Base-by-base conservation (phyloP, 192 early-diverging fungal genomes). In the Cetraspora pellucida region DNA sequence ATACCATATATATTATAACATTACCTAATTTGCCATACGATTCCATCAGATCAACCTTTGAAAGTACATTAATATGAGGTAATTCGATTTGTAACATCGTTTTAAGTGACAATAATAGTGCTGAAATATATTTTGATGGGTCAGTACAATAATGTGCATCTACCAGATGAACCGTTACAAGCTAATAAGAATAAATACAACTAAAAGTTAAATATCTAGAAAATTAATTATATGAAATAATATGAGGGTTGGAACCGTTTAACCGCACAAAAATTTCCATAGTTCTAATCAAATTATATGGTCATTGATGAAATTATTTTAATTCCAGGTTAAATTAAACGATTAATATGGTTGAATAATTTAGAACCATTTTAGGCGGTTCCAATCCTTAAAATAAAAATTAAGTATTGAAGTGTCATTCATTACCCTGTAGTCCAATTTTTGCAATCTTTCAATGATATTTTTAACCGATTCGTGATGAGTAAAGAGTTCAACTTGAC, bases 401-500 rank as follows among this genome's bases (percentile, higher is more conserved):
- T 54, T 59, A 65, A 47, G 60, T 16, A 17, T 52, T 45, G 27
- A 47, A n/a, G 57, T 46, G 54, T 55, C 55, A 10, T 25, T 54
- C 37, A 71, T 59, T 87, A 93, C 92, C 71, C 91, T 80, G 77
- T 90, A 92, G 77, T 93, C 81, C 10, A 86, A 77, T 77, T 91
- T 90, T 82, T 91, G 88, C 59, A 98, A 83, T 58, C 75, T 78
- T 31, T 88, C 86, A 7, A 96, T 77, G 23, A 97, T 89, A 54
- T 90, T 88, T 71, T 92, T 91, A 72, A 98, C 87, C 28, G 94
- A 84, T 63, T 87, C 81, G 83, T 97, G 93, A 81, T 98, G 97
- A 21, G 97, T 98, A 82, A 97, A 99, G 19, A 99, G 89, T 77
- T 99, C 97, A 25, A 99, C 97, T 79, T 99, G 96, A 4, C 97